Percentiles rank a stretch among this genome's conserved stretches.
These are phyloP conservation scores for Tetrapisispora namnaoensis DNA, from an alignment of 805 yeast species.

Conservation along the genomic window DNA sequence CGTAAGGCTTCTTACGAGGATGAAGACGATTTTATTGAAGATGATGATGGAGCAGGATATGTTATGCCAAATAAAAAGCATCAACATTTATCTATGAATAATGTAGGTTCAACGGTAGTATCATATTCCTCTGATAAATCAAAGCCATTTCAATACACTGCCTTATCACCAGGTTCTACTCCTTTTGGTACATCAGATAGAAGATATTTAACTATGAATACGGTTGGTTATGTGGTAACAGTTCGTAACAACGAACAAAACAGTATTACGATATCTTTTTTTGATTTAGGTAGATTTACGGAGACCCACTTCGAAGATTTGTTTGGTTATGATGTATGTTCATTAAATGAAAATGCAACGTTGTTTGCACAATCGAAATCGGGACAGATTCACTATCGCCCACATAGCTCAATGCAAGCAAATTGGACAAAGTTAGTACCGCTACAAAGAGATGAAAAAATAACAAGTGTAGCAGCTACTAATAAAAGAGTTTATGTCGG, in stretches of 20 bases:
- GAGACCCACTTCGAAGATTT: slow-evolving; percentile 83
- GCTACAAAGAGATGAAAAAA: slow-evolving; percentile 39
- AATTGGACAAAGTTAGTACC: slow-evolving; percentile 66
- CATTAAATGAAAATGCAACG: slow-evolving; percentile 57
- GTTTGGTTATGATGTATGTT: slow-evolving; percentile 62
- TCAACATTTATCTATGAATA: background rate
- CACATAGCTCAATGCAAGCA: slow-evolving; percentile 53
- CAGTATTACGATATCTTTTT: slow-evolving; percentile 79
- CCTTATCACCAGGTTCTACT: slow-evolving; percentile 82
- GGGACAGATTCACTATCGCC: slow-evolving; percentile 52
- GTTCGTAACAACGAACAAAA: slow-evolving; percentile 50
- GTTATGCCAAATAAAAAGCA: slow-evolving; percentile 7
- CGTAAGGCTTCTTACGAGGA: slow-evolving; percentile 27
- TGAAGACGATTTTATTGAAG: slow-evolving; percentile 43
- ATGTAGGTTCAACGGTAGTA: too few species aligned
- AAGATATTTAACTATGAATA: slow-evolving; percentile 71
- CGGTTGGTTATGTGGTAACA: slow-evolving; percentile 73
- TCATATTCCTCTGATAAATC: background rate
- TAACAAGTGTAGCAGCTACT: slow-evolving; percentile 64
- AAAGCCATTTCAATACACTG: slow-evolving; percentile 34
- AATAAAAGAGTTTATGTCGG: slow-evolving; percentile 54
- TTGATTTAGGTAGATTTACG: slow-evolving; percentile 62
- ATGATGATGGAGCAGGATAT: slow-evolving; percentile 52
- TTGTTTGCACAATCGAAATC: slow-evolving; percentile 44
- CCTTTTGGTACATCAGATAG: slow-evolving; percentile 62